Evolutionary conservation across 441 rosid genomes (phyloP).

Genomic region (Erysimum pusillum): DNA sequence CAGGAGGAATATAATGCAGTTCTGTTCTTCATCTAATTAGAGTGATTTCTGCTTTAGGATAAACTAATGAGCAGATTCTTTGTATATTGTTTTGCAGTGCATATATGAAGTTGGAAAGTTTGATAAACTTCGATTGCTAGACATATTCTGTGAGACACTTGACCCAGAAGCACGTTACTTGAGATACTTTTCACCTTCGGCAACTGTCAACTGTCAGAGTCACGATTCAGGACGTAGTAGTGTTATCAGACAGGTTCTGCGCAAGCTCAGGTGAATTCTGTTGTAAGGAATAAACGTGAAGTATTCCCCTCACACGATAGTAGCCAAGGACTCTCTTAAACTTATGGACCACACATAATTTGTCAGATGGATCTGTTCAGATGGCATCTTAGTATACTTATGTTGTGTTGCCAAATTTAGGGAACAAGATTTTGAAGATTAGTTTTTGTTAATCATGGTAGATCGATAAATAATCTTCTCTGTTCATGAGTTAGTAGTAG

Average conservation of each 20-base stretch:
- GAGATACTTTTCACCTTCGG: slow-evolving; percentile 52
- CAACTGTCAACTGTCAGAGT: slow-evolving; percentile 37
- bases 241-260: slow-evolving; percentile 59
- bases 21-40: slow-evolving; percentile 28
- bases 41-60: slow-evolving; percentile 39
- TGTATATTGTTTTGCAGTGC: slow-evolving; percentile 59
- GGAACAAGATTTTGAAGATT: slow-evolving; percentile 21
- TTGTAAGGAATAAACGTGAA: slow-evolving; percentile 23
- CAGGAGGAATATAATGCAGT: slow-evolving; percentile 17
- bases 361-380: slow-evolving; percentile 22
- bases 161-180: slow-evolving; percentile 68
- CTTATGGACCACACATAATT: slow-evolving; percentile 1
- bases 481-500: slow-evolving; percentile 21
- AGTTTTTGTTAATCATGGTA: slow-evolving; percentile 31
- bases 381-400: slow-evolving; percentile 23
- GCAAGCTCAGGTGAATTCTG: slow-evolving; percentile 70
- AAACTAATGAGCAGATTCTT: slow-evolving; percentile 30
- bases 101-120: slow-evolving; percentile 74
- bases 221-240: slow-evolving; percentile 46
- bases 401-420: slow-evolving; percentile 15
- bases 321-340: slow-evolving; percentile 20
- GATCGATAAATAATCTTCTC: neutral
- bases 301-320: slow-evolving; percentile 13
- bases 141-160: slow-evolving; percentile 85
- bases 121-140: slow-evolving; percentile 70